phyloP scores from a whole-genome alignment of 495 filamentous ascomycete genomes.

The Neurospora tetraspora region DNA sequence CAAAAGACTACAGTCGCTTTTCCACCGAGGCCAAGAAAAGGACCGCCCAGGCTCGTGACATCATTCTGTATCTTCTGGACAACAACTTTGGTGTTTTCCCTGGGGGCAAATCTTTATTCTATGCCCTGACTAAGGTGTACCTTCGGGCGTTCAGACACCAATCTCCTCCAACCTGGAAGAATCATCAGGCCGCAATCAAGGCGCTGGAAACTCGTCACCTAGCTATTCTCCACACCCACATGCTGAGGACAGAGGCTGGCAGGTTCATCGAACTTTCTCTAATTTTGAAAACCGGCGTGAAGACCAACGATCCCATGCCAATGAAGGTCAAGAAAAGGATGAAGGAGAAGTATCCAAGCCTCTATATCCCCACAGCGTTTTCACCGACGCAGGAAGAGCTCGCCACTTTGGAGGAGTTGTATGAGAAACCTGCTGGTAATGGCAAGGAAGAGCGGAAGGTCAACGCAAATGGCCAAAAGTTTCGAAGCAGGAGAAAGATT shows the following conservation, averaged over 20 bases:
- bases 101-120: constrained; percentile 59
- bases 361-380: constrained; percentile 35
- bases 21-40: constrained; percentile 16
- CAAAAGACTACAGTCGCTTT: constrained; percentile 14
- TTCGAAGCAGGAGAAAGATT: constrained; percentile 20
- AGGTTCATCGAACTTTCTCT: constrained; percentile 12
- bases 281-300: constrained; percentile 17
- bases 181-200: constrained; percentile 40
- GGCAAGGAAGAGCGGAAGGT: constrained; percentile 9
- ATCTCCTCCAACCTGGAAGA: constrained; percentile 23
- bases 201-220: constrained; percentile 14
- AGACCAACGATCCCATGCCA: constrained; percentile 12
- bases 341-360: constrained; percentile 29
- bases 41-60: constrained; percentile 35
- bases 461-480: constrained; percentile 20
- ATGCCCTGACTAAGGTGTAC: constrained; percentile 57
- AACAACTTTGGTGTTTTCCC: constrained; percentile 65
- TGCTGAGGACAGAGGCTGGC: constrained; percentile 18
- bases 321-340: constrained; percentile 29
- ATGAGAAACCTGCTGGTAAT: constrained; percentile 2
- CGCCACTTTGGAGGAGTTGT: constrained; percentile 14
- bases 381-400: constrained; percentile 30
- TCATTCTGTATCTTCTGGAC: constrained; percentile 60
- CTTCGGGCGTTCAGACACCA: constrained; percentile 33
- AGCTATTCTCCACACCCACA: constrained; percentile 19